Evolutionary conservation across 495 filamentous ascomycete genomes (phyloP), one percentile per base, ranked within the genome.

Genomic region (Trypethelium eluteriae): DNA sequence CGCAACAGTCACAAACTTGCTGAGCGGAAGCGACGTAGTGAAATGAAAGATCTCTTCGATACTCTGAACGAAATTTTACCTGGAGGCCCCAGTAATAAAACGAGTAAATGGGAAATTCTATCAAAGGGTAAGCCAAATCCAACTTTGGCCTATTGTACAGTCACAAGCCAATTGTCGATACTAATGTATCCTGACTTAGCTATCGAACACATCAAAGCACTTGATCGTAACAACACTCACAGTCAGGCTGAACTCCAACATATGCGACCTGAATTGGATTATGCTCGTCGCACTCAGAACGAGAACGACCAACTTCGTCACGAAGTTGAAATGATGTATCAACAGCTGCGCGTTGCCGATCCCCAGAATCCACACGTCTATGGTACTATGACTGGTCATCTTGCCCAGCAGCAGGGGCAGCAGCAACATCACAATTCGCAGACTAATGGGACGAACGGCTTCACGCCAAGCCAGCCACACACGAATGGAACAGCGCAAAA

Each of bases 71-170:
- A 87, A 63, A 83, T 91, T 49, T 86, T 97, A 68, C 93, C 93
- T 5, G 87, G 91, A 65, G 89, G 89, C 67, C 86, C 92, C 62
- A 93, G 92, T 25, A 89, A 89, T 56, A 99, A 98, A 73, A 93
- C 93, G 2, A 96, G 92, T 73, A 99, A 99, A 77, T 99, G 95
- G 95, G 94, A 99, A 72, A 96, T 96, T 41, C 76, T 99, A n/a
- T 95, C 91, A 10, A 92, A 93, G 83, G 90, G 92, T 96, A 81
- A 44, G 79, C 70, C 3, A 7, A 44, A 10, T 47, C 25, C 3
- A 25, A 6, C 18, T 38, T 25, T 25, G 0, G 25, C 0, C 25
- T 25, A 25, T 25, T 25, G 25, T 25, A 25, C 25, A 25, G 25
- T 25, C 25, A 25, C 25, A 25, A 25, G 25, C 25, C 25, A 25